Conservation (phyloP, 768 basidiomycete genomes). For the Tricholoma furcatifolium region DNA sequence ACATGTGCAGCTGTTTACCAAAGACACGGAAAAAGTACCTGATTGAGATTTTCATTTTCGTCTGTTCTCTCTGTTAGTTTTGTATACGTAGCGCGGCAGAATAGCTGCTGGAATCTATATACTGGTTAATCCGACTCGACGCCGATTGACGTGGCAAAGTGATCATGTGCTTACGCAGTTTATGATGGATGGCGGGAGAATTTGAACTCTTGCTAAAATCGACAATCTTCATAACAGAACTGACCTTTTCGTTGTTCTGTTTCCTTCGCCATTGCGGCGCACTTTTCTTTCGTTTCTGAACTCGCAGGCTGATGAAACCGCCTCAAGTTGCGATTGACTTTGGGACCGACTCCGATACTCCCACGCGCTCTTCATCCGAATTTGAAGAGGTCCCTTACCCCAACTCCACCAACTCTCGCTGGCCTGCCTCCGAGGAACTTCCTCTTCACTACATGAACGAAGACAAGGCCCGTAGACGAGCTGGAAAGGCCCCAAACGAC, state of each 20-base stretch:
- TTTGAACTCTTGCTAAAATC: neutral
- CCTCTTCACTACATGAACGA: constrained; percentile 56
- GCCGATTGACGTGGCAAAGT: constrained; percentile 31
- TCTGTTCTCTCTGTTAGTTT: constrained; percentile 6
- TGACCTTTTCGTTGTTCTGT: constrained; percentile 2
- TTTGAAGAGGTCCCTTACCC: constrained; percentile 74
- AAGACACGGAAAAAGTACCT: constrained; percentile 23
- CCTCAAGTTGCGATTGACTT: constrained; percentile 71
- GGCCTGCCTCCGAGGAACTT: constrained; percentile 38
- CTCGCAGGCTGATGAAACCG: constrained; percentile 52
- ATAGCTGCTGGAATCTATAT: constrained; percentile 12
- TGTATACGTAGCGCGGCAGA: constrained; percentile 11
- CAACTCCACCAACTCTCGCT: constrained; percentile 42
- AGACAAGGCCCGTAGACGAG: constrained; percentile 63
- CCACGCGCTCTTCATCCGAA: constrained; percentile 57
- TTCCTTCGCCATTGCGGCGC: constrained; percentile 8
- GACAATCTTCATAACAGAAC: neutral
- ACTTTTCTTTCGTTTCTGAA: neutral
- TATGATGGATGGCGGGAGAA: neutral
- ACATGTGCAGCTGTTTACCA: constrained; percentile 23
- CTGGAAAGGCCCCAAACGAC: constrained; percentile 27
- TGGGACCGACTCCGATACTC: constrained; percentile 50
- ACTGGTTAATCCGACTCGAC: constrained; percentile 12
- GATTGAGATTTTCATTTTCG: constrained; percentile 9
- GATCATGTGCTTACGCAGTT: constrained; percentile 25